Conservation (phyloP, 306 rosid species). For the Albizia julibrissin region DNA sequence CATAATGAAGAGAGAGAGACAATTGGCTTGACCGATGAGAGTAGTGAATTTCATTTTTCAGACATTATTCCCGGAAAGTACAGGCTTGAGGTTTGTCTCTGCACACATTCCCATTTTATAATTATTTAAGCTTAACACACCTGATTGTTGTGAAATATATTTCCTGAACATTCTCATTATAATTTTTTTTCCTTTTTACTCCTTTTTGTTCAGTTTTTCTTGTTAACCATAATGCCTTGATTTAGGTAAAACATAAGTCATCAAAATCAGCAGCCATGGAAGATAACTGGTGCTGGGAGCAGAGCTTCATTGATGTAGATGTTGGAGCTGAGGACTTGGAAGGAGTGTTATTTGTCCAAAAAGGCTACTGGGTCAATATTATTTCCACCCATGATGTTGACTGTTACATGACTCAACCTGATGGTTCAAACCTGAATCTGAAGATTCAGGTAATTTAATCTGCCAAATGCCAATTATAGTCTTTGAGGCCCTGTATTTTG, state of each 20-base stretch:
- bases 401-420: slow-evolving; percentile 71
- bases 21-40: slow-evolving; percentile 59
- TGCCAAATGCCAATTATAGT: slow-evolving; percentile 32
- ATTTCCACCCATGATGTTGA: slow-evolving; percentile 88
- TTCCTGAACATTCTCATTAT: slow-evolving; percentile 15
- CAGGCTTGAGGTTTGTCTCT: slow-evolving; percentile 73
- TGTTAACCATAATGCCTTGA: slow-evolving; percentile 30
- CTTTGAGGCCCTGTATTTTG: no score
- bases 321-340: slow-evolving; percentile 78
- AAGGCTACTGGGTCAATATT: slow-evolving; percentile 80
- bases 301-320: slow-evolving; percentile 64
- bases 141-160: slow-evolving; percentile 20
- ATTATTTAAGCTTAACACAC: slow-evolving; percentile 11
- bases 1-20: slow-evolving; percentile 57
- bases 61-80: slow-evolving; percentile 89
- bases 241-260: slow-evolving; percentile 71
- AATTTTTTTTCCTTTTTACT: background rate
- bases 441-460: slow-evolving; percentile 66
- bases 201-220: slow-evolving; percentile 18
- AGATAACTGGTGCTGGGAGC: slow-evolving; percentile 99
- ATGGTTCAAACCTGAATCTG: slow-evolving; percentile 62
- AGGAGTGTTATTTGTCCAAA: slow-evolving; percentile 79
- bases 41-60: slow-evolving; percentile 63
- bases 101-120: slow-evolving; percentile 25
- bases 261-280: slow-evolving; percentile 42